These are phyloP conservation scores for Erodium moschatum DNA, from an alignment of 441 rosid species.

Conservation along the genomic window DNA sequence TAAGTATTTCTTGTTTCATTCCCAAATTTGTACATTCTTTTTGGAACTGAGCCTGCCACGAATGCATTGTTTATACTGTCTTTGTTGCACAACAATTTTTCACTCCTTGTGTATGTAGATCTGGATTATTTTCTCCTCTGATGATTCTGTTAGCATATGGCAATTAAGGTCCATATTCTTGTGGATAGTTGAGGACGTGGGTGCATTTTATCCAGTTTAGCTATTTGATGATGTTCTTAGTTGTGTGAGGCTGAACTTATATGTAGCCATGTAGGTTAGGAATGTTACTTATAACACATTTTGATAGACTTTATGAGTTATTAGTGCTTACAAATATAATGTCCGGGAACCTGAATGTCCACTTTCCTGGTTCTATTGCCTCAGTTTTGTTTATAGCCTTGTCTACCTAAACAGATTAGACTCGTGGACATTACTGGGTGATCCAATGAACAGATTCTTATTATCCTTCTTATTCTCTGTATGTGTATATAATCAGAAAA, in stretches of 20 bases:
- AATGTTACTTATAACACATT: not conserved
- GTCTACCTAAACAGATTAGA: not conserved
- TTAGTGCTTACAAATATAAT: not conserved
- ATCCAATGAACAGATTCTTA: not conserved
- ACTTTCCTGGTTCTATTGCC: not conserved
- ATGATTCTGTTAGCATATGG: not conserved
- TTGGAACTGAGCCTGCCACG: not conserved
- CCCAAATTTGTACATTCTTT: not conserved
- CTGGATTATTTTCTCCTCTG: not conserved
- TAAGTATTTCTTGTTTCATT: not conserved
- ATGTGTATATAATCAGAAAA: not conserved
- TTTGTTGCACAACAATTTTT: not conserved
- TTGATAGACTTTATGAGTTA: not conserved
- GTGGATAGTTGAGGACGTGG: not conserved
- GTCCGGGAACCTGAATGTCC: not conserved
- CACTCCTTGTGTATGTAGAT: not conserved
- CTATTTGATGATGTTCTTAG: conserved; percentile 7
- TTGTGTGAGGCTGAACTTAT: not conserved
- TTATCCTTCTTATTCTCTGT: not conserved
- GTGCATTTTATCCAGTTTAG: not conserved
- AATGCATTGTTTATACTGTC: not conserved
- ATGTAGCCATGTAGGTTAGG: not conserved
- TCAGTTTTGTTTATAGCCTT: not conserved
- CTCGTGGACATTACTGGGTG: not conserved
- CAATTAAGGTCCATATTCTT: not conserved